Percentiles rank a stretch among this genome's conserved stretches.
Evolutionary conservation across 768 basidiomycete genomes (phyloP).

Genomic region (Lentinus brumalis): DNA sequence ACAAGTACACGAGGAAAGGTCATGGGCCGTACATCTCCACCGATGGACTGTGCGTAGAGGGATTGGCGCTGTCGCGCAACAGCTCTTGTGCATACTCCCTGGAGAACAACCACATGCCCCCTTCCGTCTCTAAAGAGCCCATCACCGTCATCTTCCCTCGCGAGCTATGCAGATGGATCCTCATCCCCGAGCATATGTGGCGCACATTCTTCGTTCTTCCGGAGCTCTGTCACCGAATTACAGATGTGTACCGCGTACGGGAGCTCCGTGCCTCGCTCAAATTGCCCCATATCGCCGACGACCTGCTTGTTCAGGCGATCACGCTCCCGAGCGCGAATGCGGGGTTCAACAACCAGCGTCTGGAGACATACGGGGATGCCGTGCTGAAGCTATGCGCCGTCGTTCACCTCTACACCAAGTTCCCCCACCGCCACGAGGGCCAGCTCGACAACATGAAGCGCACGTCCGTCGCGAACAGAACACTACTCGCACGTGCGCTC

Average conservation of each 20-base stretch:
- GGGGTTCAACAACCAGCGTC: slow-evolving; percentile 77
- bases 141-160: slow-evolving; percentile 38
- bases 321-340: slow-evolving; percentile 68
- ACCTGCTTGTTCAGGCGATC: slow-evolving; percentile 69
- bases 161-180: slow-evolving; percentile 55
- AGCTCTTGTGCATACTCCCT: slow-evolving; percentile 24
- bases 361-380: slow-evolving; percentile 87
- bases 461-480: slow-evolving; percentile 68
- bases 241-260: slow-evolving; percentile 62
- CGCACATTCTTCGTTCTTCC: slow-evolving; percentile 62
- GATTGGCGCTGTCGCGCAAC: slow-evolving; percentile 43
- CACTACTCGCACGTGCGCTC: slow-evolving; percentile 66
- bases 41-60: slow-evolving; percentile 67
- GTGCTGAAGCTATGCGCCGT: slow-evolving; percentile 78
- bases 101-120: slow-evolving; percentile 30
- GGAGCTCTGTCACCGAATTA: slow-evolving; percentile 64
- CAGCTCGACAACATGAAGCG: slow-evolving; percentile 70
- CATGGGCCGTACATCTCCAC: slow-evolving; percentile 45
- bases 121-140: slow-evolving; percentile 16
- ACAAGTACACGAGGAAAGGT: slow-evolving; percentile 54
- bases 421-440: slow-evolving; percentile 80
- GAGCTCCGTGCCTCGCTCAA: slow-evolving; percentile 53
- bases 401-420: slow-evolving; percentile 76
- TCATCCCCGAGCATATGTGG: slow-evolving; percentile 52
- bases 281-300: slow-evolving; percentile 59